phyloP scores from a whole-genome alignment of 495 filamentous ascomycete genomes.

The Hyaloscypha finlandica region DNA sequence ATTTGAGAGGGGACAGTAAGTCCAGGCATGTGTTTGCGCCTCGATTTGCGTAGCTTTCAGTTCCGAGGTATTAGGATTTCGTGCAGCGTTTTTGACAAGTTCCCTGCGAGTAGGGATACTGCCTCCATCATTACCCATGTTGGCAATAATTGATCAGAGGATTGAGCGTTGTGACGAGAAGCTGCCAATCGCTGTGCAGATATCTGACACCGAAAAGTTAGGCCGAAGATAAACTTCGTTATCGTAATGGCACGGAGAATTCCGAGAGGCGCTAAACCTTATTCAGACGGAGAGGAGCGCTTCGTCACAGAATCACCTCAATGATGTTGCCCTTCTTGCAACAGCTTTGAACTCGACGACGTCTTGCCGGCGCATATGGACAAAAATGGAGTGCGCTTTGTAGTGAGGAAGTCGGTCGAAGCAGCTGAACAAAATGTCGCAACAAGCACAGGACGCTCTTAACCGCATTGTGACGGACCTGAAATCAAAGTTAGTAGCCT shows the following conservation, averaged over 20 bases:
- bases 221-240: background rate
- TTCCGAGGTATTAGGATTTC: slow-evolving; percentile 79
- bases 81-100: slow-evolving; percentile 87
- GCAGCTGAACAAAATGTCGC: slow-evolving; percentile 29
- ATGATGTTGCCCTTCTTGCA: background rate
- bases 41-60: slow-evolving; percentile 86
- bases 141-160: background rate
- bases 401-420: slow-evolving; percentile 19
- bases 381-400: slow-evolving; percentile 25
- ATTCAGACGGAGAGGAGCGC: background rate
- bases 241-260: background rate
- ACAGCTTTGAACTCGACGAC: slow-evolving; percentile 7
- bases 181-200: background rate
- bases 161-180: background rate
- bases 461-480: slow-evolving; percentile 33
- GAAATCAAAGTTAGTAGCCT: slow-evolving; percentile 26
- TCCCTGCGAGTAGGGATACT: slow-evolving; percentile 94
- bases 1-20: slow-evolving; percentile 80
- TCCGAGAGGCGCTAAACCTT: background rate
- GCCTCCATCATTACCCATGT: slow-evolving; percentile 95
- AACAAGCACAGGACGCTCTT: slow-evolving; percentile 27
- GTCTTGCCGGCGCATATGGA: slow-evolving; percentile 23
- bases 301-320: background rate
- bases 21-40: slow-evolving; percentile 82
- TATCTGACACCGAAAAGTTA: background rate